Percentiles rank a stretch among this genome's conserved stretches.
These are phyloP conservation scores for Penicillium silybi DNA, from an alignment of 495 filamentous ascomycete species.

Conservation along the genomic window DNA sequence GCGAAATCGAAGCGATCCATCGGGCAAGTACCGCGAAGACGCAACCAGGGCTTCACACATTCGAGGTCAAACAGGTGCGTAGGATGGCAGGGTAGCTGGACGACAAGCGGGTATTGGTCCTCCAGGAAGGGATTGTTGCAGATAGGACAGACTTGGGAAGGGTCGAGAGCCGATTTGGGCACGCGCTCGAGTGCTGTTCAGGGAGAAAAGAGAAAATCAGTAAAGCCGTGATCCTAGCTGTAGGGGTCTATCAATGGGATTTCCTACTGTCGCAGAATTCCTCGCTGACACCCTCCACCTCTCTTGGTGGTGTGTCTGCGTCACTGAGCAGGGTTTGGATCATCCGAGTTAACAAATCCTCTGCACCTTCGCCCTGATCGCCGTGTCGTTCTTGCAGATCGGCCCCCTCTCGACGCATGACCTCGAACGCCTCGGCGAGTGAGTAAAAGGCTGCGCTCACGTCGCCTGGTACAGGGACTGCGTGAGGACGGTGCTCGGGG, in stretches of 20 bases:
- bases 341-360: conserved; percentile 57
- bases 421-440: conserved; percentile 55
- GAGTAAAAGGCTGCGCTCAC: conserved; percentile 59
- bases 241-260: neutral
- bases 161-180: conserved; percentile 60
- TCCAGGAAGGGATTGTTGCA: conserved; percentile 82
- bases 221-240: neutral
- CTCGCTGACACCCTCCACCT: conserved; percentile 73
- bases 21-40: conserved; percentile 84
- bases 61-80: conserved; percentile 87
- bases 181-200: conserved; percentile 69
- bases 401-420: conserved; percentile 40
- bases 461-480: conserved; percentile 69
- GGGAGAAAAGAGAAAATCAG: neutral
- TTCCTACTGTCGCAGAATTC: conserved; percentile 65
- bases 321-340: conserved; percentile 57
- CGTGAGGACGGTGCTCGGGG: conserved; percentile 48
- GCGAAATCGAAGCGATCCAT: conserved; percentile 76
- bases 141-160: conserved; percentile 74
- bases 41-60: conserved; percentile 90
- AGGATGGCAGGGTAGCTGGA: conserved; percentile 77
- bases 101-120: conserved; percentile 74
- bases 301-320: conserved; percentile 61
- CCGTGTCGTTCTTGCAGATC: conserved; percentile 4
- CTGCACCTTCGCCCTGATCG: conserved; percentile 6